Evolutionary conservation across 805 yeast species (phyloP), one percentile per base, ranked within the genome.

Genomic region (Candida wancherniae): DNA sequence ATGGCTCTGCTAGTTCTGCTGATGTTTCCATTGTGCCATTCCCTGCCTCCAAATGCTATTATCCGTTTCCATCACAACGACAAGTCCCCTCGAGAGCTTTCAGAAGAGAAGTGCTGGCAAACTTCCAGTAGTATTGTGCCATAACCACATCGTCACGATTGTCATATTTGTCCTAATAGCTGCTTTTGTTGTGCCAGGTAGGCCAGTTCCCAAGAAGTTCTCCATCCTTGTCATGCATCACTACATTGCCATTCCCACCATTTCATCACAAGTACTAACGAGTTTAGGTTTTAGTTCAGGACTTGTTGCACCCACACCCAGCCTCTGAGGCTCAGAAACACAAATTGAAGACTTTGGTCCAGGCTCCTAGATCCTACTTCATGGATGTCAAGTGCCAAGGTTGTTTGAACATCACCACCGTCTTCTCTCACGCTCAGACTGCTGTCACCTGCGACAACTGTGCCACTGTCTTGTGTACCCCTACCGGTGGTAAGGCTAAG

Each of bases 311-410:
- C 59, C 67, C 67, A 36, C 45, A 46, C 48, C 53, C 63, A 36
- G 60, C 58, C 37, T 42, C 65, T 25, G 66, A 60, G 50, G 58
- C 60, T 37, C 56, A 54, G 34, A 45, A 55, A 46, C 57, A 61
- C 55, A 61, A 61, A 39, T 51, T 56, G 50, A 61, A 61, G 57
- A 53, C 54, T 41, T 55, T 61, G 52, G 67, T 61, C 36, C 66
- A 60, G 45, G 43, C 53, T 31, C 67, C 67, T 48, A 58, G 65
- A 53, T 59, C 67, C 19, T 61, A 51, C 56, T 61, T 61, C 54
- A 57, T 61, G 62, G 67, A 61, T 38, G 65, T 61, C 33, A 61
- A 61, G 51, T 61, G 67, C 44, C 67, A 56, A 44, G 66, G 67
- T 19, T 61, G 67, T 45, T 55, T 58, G 43, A 58, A 56, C 55